phyloP scores from a whole-genome alignment of 441 rosid genomes.

The Jatropha multifida region DNA sequence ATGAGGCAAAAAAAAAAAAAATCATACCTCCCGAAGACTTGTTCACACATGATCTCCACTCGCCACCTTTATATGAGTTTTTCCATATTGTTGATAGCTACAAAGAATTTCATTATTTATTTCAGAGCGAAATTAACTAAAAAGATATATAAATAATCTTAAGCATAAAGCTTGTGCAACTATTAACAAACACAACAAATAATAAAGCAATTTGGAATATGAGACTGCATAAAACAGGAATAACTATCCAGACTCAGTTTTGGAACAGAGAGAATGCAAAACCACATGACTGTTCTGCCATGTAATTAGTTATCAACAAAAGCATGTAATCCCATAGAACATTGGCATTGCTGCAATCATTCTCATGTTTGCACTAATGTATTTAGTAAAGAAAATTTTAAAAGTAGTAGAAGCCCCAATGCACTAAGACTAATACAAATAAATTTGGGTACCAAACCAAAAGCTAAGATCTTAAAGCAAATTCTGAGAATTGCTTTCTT shows the following conservation, averaged over 20 bases:
- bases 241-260: not conserved
- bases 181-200: not conserved
- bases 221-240: not conserved
- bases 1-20: not conserved
- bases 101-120: slow-evolving; percentile 20
- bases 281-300: not conserved
- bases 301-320: not conserved
- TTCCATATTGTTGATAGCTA: slow-evolving; percentile 93
- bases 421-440: not conserved
- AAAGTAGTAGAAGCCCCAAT: not conserved
- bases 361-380: not conserved
- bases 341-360: not conserved
- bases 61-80: slow-evolving; percentile 72
- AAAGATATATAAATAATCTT: not conserved
- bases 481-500: not conserved
- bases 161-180: not conserved
- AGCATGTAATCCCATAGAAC: not conserved
- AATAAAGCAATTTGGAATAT: not conserved
- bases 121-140: not conserved
- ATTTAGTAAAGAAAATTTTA: not conserved
- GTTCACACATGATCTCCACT: slow-evolving; percentile 81
- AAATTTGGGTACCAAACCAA: not conserved
- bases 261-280: not conserved
- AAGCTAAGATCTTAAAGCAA: not conserved
- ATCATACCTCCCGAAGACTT: slow-evolving; percentile 70